Conservation (phyloP, 768 basidiomycete species). For the Candolleomyces aberdarensis region DNA sequence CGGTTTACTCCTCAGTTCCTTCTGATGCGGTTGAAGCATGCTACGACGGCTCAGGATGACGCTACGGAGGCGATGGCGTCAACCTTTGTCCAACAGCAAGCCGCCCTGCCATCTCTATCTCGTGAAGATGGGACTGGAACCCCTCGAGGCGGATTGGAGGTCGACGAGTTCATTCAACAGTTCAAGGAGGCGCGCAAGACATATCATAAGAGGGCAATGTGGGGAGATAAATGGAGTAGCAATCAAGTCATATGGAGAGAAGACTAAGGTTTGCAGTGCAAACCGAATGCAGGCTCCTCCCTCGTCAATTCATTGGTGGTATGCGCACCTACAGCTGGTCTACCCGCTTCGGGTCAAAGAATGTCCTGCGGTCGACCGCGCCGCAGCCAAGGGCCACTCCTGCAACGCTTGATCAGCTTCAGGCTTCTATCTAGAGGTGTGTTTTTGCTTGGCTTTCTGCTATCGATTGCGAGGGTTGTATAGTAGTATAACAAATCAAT, state of each 20-base stretch:
- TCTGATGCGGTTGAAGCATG: constrained; percentile 81
- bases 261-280: constrained; percentile 32
- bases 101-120: constrained; percentile 27
- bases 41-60: constrained; percentile 88
- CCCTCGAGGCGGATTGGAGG: constrained; percentile 47
- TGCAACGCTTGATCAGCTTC: no score
- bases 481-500: no score
- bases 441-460: no score
- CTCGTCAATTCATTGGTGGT: no score
- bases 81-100: constrained; percentile 70
- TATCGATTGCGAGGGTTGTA: no score
- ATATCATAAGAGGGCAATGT: constrained; percentile 93
- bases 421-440: no score
- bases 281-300: not conserved
- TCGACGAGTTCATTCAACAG: constrained; percentile 85
- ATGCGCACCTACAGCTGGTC: no score
- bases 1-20: constrained; percentile 86
- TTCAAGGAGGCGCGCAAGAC: constrained; percentile 84
- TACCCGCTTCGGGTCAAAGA: no score
- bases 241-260: constrained; percentile 88
- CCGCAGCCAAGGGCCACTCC: no score
- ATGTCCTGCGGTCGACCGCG: no score
- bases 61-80: constrained; percentile 80
- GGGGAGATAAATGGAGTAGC: constrained; percentile 82
- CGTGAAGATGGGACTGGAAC: constrained; percentile 28